Base-by-base conservation (phyloP, 371 early-diverging fungal genomes). In the Nosema muscidifuracis region DNA sequence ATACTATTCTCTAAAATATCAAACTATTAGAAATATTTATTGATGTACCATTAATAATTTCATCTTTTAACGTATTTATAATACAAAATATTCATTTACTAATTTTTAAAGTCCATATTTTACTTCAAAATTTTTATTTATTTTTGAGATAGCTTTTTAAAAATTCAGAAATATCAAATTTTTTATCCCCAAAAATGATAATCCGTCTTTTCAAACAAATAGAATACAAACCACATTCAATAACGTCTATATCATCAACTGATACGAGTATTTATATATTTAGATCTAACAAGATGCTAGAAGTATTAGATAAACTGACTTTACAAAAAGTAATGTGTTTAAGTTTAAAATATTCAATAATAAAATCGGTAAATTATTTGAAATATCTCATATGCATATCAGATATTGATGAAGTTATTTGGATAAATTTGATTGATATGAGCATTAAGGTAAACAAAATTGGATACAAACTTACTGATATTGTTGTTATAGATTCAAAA, bases 121-220 rank as follows among this genome's bases (percentile, higher is more conserved):
- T n/a, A n/a, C n/a, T n/a, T n/a, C n/a, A n/a, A n/a, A n/a, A n/a
- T n/a, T n/a, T n/a, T n/a, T n/a, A n/a, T n/a, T n/a, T n/a, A n/a
- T n/a, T n/a, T n/a, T n/a, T n/a, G n/a, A n/a, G n/a, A n/a, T n/a
- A n/a, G n/a, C n/a, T n/a, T n/a, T n/a, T n/a, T n/a, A n/a, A n/a
- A n/a, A n/a, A n/a, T n/a, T n/a, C n/a, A n/a, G n/a, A n/a, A n/a
- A n/a, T n/a, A n/a, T n/a, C n/a, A n/a, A n/a, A n/a, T n/a, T n/a
- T n/a, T n/a, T n/a, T n/a, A n/a, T n/a, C 57, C 69, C 58, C 20
- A 20, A n/a, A 7, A 20, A 72, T 72, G 73, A 63, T 55, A n/a
- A 31, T 66, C 10, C 26, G 73, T 30, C 33, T 75, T 20, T 75
- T 69, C 51, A 75, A 65, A 42, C 34, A 62, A 18, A 51, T 65